Conservation (phyloP, 2,329 filamentous ascomycete genomes). For the Fusarium oligoseptatum region DNA sequence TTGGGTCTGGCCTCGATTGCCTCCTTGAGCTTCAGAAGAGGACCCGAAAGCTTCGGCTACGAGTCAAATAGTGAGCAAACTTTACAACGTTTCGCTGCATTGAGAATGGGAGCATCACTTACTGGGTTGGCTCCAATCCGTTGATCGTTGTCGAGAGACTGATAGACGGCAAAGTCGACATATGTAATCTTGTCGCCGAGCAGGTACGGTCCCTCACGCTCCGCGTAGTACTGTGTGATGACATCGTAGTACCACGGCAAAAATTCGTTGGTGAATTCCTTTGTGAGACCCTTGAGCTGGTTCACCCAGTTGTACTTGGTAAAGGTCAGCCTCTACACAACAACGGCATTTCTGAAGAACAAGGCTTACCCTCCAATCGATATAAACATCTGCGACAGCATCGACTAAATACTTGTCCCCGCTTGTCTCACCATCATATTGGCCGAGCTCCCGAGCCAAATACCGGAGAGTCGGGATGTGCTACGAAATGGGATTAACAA, state of each 20-base stretch:
- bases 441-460: conserved; percentile 23
- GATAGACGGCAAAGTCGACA: conserved; percentile 27
- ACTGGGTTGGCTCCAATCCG: conserved; percentile 26
- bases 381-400: conserved; percentile 21
- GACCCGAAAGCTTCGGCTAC: conserved; percentile 15
- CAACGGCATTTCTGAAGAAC: background rate
- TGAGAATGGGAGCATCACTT: background rate
- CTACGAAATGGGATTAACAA: background rate
- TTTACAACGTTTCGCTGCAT: fast-evolving
- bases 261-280: conserved; percentile 26
- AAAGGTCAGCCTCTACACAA: background rate
- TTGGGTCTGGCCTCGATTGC: conserved; percentile 19
- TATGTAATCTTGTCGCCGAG: conserved; percentile 26
- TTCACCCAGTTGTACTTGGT: conserved; percentile 17
- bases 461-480: conserved; percentile 27
- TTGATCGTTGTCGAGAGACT: conserved; percentile 29
- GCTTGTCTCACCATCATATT: conserved; percentile 29
- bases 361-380: conserved; percentile 26
- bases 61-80: fast-evolving
- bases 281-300: background rate
- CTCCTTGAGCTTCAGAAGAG: conserved; percentile 26
- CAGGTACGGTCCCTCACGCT: conserved; percentile 27
- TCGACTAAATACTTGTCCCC: conserved; percentile 26
- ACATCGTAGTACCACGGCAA: conserved; percentile 23
- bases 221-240: conserved; percentile 25